Percentiles rank a stretch among this genome's conserved stretches.
These are phyloP conservation scores for Plasmopara halstedii DNA, from an alignment of 352 stramenopile genomes.

Conservation along the genomic window DNA sequence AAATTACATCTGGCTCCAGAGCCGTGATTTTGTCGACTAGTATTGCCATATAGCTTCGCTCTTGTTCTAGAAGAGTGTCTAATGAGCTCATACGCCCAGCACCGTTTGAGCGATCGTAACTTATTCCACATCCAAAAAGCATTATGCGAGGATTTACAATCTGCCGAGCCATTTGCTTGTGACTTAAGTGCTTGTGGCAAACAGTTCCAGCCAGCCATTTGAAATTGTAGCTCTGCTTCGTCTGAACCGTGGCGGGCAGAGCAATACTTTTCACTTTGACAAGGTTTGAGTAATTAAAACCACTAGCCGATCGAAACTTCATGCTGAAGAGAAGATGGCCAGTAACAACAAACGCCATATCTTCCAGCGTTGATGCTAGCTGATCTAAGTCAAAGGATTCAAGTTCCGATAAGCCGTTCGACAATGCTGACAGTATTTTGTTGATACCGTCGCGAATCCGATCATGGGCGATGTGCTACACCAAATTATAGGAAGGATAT, in stretches of 20 bases:
- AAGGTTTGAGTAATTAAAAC: slow-evolving; percentile 74
- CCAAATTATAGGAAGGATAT: slow-evolving; percentile 2
- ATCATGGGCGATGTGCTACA: slow-evolving; percentile 53
- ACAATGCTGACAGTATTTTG: slow-evolving; percentile 25
- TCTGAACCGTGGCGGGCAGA: slow-evolving; percentile 35
- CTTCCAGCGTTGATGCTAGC: slow-evolving; percentile 44
- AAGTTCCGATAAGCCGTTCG: slow-evolving; percentile 17
- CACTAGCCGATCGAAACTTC: slow-evolving; percentile 62
- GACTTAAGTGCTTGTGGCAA: slow-evolving; percentile 94
- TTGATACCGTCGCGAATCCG: slow-evolving; percentile 53
- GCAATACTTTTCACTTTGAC: slow-evolving; percentile 85
- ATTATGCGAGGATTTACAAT: slow-evolving; percentile 96
- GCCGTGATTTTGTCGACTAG: slow-evolving; percentile 95
- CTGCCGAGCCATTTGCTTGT: slow-evolving; percentile 93
- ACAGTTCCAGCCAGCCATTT: slow-evolving; percentile 93
- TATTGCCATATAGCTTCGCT: slow-evolving; percentile 96
- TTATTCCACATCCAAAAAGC: slow-evolving; percentile 93
- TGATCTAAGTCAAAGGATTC: slow-evolving; percentile 33
- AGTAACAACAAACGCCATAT: slow-evolving; percentile 69
- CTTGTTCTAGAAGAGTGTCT: slow-evolving; percentile 94
- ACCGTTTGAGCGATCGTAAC: slow-evolving; percentile 88
- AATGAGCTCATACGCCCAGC: slow-evolving; percentile 89
- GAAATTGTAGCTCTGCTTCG: slow-evolving; percentile 81
- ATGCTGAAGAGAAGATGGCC: slow-evolving; percentile 74
- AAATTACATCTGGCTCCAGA: slow-evolving; percentile 92